Base-by-base conservation (phyloP, 768 basidiomycete genomes). In the Clitopilus hobsonii region DNA sequence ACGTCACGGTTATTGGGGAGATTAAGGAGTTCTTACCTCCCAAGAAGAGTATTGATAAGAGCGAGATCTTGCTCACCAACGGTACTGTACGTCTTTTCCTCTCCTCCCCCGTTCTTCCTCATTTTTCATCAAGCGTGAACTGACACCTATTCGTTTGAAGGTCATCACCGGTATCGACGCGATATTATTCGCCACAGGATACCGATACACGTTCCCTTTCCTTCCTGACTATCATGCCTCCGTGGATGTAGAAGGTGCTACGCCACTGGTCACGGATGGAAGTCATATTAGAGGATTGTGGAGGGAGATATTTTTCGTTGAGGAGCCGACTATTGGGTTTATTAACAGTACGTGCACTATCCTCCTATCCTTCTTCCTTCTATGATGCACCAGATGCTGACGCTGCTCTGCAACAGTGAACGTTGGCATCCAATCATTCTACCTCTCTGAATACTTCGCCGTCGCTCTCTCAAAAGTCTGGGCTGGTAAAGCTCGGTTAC, bases 141-240 rank as follows among this genome's bases (percentile, higher is more conserved):
- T 36, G 32, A 36, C 10, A 36, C 8, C 4, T 4, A 14, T 3
- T 36, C 32, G n/a, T 14, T n/a, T 24, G n/a, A 4, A 69, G 69
- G 56, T 68, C 29, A 60, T 78, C 52, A 63, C 61, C 27, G 71
- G 71, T 8, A 59, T 77, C 24, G 70, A 71, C 57, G 61, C 61
- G 6, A 59, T 76, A 52, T 66, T 76, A 38, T 71, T 75, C 57
- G 69, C 68, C 0, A 74, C 75, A 0, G 76, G 76, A 20, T 77
- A 69, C 61, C 68, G 72, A n/a, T 75, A 77, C 56, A 68, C 72
- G 0, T 76, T 71, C 60, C 75, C 76, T 5, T 78, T 77, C 70
- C 61, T 79, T 1, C 69, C 72, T 0, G 67, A 76, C 27, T 74
- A 70, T 56, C 72, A 74, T 61, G 62, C 64, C 0, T 29, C 58